These are phyloP conservation scores for Meyerozyma athensensis DNA, from an alignment of 1,139 yeast species.

Conservation along the genomic window DNA sequence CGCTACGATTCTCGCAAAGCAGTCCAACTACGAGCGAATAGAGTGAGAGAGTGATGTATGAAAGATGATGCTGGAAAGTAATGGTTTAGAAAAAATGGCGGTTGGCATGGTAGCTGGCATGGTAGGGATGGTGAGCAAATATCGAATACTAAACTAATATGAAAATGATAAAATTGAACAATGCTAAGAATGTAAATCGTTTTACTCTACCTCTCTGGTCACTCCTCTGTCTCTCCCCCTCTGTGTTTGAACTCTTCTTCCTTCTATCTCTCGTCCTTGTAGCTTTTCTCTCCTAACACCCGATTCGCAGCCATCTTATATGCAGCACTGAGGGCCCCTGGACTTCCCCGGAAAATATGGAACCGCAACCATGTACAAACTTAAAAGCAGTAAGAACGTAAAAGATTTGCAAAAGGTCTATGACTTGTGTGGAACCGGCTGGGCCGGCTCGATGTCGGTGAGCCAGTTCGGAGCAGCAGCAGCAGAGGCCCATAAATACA, in stretches of 20 bases:
- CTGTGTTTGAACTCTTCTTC: background rate
- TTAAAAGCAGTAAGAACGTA: background rate
- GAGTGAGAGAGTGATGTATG: too few species aligned
- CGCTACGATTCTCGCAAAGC: constrained; percentile 25
- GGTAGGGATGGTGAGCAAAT: too few species aligned
- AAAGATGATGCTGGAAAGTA: too few species aligned
- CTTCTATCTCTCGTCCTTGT: background rate
- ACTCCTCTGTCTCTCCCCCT: too few species aligned
- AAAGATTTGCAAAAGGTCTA: constrained; percentile 21
- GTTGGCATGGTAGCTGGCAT: too few species aligned
- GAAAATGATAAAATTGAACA: too few species aligned
- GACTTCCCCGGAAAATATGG: constrained; percentile 23
- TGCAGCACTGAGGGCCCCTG: background rate
- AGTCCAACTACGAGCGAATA: constrained; percentile 10
- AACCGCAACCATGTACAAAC: constrained; percentile 12
- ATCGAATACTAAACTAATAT: too few species aligned
- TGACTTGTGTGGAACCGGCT: constrained; percentile 24
- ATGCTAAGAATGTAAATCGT: too few species aligned
- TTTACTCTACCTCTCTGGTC: too few species aligned
- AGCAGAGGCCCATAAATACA: constrained; percentile 14
- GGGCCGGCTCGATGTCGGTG: constrained; percentile 24
- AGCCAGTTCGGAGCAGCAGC: constrained; percentile 23
- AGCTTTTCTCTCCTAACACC: constrained; percentile 3
- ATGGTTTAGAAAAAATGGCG: too few species aligned
- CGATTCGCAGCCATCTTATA: background rate